Percentiles rank a stretch among this genome's conserved stretches.
Conservation (phyloP, 2,329 filamentous ascomycete species). For the Dissoconium aciculare region DNA sequence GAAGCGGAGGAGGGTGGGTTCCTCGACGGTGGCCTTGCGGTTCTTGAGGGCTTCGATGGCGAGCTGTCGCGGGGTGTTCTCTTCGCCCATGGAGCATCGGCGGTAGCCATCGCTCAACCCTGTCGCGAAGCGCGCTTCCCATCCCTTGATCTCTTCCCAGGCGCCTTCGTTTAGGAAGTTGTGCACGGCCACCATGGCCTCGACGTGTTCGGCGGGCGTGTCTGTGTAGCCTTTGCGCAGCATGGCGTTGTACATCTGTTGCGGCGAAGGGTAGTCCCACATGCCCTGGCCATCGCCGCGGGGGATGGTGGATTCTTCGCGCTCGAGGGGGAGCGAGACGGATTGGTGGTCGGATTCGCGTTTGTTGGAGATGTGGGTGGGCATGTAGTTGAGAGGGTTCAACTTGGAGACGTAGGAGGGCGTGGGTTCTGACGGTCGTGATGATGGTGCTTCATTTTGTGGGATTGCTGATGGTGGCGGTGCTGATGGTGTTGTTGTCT, state of each 20-base stretch:
- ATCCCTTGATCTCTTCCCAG: slow-evolving; percentile 86
- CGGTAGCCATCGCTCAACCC: slow-evolving; percentile 45
- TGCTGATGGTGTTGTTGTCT: slow-evolving; percentile 13
- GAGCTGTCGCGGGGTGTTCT: slow-evolving; percentile 17
- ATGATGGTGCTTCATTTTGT: slow-evolving; percentile 25
- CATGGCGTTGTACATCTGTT: slow-evolving; percentile 99
- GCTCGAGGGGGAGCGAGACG: slow-evolving; percentile 57
- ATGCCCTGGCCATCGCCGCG: slow-evolving; percentile 58
- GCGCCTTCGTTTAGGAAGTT: slow-evolving; percentile 97
- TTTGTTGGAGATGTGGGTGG: slow-evolving; percentile 66
- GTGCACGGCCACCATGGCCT: slow-evolving; percentile 94
- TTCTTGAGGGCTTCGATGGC: slow-evolving; percentile 15
- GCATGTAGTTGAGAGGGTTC: slow-evolving; percentile 92
- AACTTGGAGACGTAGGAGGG: slow-evolving; percentile 45
- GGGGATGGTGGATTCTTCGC: slow-evolving; percentile 84
- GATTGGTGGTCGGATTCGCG: slow-evolving; percentile 55
- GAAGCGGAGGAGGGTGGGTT: slow-evolving; percentile 70
- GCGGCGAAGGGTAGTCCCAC: slow-evolving; percentile 96
- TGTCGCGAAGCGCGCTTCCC: slow-evolving; percentile 72
- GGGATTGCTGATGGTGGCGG: slow-evolving; percentile 19
- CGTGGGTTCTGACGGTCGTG: slow-evolving; percentile 16
- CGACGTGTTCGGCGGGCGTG: slow-evolving; percentile 82
- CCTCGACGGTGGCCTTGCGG: slow-evolving; percentile 18
- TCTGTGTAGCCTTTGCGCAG: slow-evolving; percentile 91
- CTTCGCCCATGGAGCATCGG: slow-evolving; percentile 21